Conservation (phyloP, 495 filamentous ascomycete species). For the Talaromyces trachyspermus region DNA sequence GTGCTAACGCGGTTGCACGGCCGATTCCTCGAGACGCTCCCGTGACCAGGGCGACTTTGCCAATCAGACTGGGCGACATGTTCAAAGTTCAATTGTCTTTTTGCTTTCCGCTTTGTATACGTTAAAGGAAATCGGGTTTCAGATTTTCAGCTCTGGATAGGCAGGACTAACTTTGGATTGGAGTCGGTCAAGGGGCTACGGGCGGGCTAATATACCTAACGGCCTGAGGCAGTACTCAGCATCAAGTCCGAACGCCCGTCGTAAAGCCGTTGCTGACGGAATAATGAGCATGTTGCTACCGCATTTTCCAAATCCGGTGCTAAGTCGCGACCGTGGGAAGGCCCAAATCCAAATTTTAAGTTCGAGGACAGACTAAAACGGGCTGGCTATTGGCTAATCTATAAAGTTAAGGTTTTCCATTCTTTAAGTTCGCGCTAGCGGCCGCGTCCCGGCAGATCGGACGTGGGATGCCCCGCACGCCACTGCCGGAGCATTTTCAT, state of each 20-base stretch:
- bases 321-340: background rate
- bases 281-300: background rate
- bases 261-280: background rate
- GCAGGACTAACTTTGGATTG: background rate
- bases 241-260: background rate
- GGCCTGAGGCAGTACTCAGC: background rate
- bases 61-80: constrained; percentile 10
- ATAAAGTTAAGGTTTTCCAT: too few species aligned
- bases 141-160: background rate
- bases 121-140: background rate
- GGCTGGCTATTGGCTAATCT: too few species aligned
- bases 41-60: constrained; percentile 58
- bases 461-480: too few species aligned
- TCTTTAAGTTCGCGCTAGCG: background rate
- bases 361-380: too few species aligned
- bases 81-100: background rate
- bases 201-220: background rate
- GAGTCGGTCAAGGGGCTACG: background rate
- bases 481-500: too few species aligned
- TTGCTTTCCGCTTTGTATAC: background rate
- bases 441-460: too few species aligned
- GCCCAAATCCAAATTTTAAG: too few species aligned
- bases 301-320: background rate
- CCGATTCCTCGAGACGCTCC: constrained; percentile 64
- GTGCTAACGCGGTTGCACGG: constrained; percentile 45